These are phyloP conservation scores for Solanum etuberosum DNA, from an alignment of 257 asterid genomes.

Conservation along the genomic window DNA sequence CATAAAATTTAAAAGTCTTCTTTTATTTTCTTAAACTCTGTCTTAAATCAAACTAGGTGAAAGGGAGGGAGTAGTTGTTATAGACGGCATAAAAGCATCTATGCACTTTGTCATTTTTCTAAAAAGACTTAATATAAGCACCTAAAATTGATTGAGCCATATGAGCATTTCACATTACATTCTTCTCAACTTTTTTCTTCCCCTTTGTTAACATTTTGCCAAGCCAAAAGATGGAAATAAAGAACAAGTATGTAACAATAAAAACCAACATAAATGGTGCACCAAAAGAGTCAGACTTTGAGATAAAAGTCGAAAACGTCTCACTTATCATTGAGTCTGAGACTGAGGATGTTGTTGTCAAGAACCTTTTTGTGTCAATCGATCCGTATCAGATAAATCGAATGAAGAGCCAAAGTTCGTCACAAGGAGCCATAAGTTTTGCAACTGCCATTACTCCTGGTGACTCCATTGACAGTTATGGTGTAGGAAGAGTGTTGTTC, in stretches of 20 bases:
- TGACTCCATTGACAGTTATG: conserved; percentile 45
- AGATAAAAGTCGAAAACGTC: conserved; percentile 14
- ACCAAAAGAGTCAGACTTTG: conserved; percentile 27
- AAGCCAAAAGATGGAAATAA: conserved; percentile 8
- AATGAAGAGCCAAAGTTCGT: conserved; percentile 39
- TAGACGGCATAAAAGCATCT: background rate
- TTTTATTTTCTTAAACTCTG: no score
- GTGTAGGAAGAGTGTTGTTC: conserved; percentile 62
- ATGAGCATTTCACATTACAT: background rate
- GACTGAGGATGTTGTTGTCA: conserved; percentile 25
- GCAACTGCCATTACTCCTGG: conserved; percentile 32
- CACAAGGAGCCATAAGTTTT: conserved; percentile 27
- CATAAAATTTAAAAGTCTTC: no score
- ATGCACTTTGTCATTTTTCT: background rate
- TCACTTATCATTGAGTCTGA: background rate
- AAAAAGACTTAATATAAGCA: background rate
- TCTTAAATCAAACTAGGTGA: no score
- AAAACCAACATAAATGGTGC: conserved; percentile 15
- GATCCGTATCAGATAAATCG: conserved; percentile 67
- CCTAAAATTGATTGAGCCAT: background rate
- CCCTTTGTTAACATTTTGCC: background rate
- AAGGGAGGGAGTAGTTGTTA: no score
- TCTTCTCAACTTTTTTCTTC: background rate
- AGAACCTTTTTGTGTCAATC: conserved; percentile 44
- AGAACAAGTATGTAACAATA: conserved; percentile 10